phyloP scores from a whole-genome alignment of 108 stramenopile genomes.

The Hondaea fermentalgiana region DNA sequence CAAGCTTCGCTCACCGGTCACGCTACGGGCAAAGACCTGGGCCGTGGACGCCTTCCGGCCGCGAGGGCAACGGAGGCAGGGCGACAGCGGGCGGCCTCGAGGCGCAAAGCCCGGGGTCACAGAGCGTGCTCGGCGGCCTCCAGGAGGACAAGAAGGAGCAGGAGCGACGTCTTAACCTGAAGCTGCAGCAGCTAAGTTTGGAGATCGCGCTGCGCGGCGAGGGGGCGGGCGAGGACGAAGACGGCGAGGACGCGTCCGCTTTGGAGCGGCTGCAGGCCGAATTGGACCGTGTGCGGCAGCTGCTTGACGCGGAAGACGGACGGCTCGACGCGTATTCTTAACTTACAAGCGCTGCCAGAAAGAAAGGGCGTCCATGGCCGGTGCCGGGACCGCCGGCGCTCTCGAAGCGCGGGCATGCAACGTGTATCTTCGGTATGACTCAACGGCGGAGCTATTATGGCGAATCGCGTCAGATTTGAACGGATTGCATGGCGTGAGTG shows the following conservation, averaged over 20 bases:
- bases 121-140: background rate
- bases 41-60: no score
- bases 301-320: no score
- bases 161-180: background rate
- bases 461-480: background rate
- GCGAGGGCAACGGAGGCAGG: no score
- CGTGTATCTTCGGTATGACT: background rate
- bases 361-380: no score
- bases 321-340: no score
- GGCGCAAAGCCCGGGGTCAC: background rate
- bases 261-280: background rate
- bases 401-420: background rate
- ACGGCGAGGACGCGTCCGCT: background rate
- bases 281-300: background rate
- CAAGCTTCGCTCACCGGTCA: no score
- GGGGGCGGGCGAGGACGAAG: background rate
- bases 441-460: background rate
- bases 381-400: background rate
- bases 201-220: background rate
- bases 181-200: background rate
- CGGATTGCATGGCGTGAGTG: background rate
- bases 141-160: background rate
- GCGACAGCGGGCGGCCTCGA: background rate
- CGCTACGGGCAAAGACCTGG: no score
- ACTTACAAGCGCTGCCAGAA: no score